Evolutionary conservation across 2,329 filamentous ascomycete genomes (phyloP).

Genomic region (Geosmithia flava): DNA sequence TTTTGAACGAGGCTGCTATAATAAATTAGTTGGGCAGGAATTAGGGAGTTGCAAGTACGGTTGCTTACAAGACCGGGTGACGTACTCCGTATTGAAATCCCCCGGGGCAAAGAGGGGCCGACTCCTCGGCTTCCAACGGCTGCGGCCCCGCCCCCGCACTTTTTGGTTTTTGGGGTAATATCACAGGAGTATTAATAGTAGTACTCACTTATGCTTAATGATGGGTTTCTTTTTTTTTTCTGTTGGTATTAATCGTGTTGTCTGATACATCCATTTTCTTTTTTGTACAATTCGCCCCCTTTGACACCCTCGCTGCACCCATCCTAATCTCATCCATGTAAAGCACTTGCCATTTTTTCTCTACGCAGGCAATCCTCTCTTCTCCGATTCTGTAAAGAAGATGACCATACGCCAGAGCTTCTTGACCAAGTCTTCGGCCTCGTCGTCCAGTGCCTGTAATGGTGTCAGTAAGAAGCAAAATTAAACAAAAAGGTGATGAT

Average conservation of each 20-base stretch:
- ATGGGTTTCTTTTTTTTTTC: neutral
- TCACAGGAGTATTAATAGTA: no score
- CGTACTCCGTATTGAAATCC: no score
- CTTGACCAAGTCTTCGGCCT: constrained; percentile 85
- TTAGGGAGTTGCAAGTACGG: no score
- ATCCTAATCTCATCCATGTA: neutral
- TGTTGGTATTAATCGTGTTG: neutral
- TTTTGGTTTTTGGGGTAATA: neutral
- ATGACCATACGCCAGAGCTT: constrained; percentile 98
- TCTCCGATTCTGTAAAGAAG: constrained; percentile 93
- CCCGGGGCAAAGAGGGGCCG: no score
- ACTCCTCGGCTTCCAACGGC: neutral
- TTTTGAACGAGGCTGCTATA: no score
- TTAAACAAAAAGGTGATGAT: neutral
- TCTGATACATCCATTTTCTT: neutral
- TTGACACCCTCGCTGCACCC: neutral
- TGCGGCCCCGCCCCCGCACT: neutral
- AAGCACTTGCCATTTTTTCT: neutral
- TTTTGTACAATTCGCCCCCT: neutral
- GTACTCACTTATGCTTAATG: no score
- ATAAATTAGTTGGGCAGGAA: no score
- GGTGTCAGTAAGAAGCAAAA: neutral
- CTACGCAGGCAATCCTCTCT: constrained; percentile 66
- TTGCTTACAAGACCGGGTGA: no score
- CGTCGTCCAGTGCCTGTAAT: constrained; percentile 73